Evolutionary conservation across 1,139 yeast genomes (phyloP).

Genomic region (Blastobotrys niveus): DNA sequence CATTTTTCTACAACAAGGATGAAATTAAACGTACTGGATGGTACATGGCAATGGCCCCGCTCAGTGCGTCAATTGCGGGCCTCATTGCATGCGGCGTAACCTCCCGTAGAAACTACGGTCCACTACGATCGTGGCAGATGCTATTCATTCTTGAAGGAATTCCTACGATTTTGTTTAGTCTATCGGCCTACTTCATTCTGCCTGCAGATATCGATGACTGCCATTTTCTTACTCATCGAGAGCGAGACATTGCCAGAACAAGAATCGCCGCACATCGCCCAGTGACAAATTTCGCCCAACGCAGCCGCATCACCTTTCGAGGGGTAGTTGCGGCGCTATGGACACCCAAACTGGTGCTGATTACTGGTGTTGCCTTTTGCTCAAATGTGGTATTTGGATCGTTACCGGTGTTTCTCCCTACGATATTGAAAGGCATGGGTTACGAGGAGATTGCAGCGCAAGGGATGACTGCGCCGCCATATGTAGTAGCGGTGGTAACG

Average conservation of each 20-base stretch:
- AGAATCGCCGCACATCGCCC: neutral
- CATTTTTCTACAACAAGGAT: neutral
- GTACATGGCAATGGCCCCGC: conserved; percentile 1
- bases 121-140: neutral
- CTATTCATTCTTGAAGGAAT: neutral
- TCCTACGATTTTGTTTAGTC: neutral
- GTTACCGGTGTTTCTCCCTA: conserved; percentile 28
- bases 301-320: too few species aligned
- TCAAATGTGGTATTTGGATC: conserved; percentile 30
- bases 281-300: neutral
- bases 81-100: neutral
- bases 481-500: conserved; percentile 22
- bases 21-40: neutral
- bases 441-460: conserved; percentile 26
- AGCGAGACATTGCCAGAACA: neutral
- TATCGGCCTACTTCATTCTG: neutral
- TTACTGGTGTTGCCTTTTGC: conserved; percentile 20
- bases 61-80: neutral
- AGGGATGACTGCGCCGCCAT: conserved; percentile 30
- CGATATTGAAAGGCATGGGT: conserved; percentile 28
- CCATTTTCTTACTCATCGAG: neutral
- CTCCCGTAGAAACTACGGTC: neutral
- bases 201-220: neutral
- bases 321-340: neutral
- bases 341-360: neutral